Percentiles rank a stretch among this genome's conserved stretches.
Conservation (phyloP, 305 asterid species). For the Fraxinus floribunda region DNA sequence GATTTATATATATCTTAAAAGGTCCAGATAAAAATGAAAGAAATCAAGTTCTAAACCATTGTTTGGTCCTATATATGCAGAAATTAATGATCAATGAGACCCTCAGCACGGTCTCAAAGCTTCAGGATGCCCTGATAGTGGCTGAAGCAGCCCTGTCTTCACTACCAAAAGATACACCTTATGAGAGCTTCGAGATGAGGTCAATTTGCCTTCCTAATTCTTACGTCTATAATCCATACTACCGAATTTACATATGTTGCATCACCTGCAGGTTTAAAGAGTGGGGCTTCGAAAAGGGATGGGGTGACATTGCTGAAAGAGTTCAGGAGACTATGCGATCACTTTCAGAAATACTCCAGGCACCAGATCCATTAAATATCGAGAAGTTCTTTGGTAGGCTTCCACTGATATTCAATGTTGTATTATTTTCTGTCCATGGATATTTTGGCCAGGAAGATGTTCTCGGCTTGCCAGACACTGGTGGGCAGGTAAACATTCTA, state of each 20-base stretch:
- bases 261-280: conserved; percentile 60
- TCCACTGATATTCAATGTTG: conserved; percentile 71
- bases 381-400: conserved; percentile 61
- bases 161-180: conserved; percentile 64
- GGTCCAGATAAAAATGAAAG: neutral
- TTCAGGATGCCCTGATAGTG: conserved; percentile 66
- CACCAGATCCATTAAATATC: conserved; percentile 59
- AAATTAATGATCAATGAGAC: conserved; percentile 82
- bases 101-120: conserved; percentile 61
- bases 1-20: neutral
- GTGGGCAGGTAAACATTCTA: neutral
- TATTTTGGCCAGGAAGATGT: neutral
- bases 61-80: conserved; percentile 36
- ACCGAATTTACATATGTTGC: neutral
- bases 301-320: conserved; percentile 86
- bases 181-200: conserved; percentile 74
- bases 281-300: conserved; percentile 91
- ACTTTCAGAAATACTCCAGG: conserved; percentile 65
- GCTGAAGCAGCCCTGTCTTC: conserved; percentile 51
- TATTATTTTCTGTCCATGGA: conserved; percentile 14
- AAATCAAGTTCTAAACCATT: neutral
- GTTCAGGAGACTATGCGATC: conserved; percentile 37
- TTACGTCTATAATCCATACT: neutral
- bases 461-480: neutral
- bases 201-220: conserved; percentile 19